phyloP scores from a whole-genome alignment of 1,284 basidiomycete species.

The Cutaneotrichosporon curvatum region DNA sequence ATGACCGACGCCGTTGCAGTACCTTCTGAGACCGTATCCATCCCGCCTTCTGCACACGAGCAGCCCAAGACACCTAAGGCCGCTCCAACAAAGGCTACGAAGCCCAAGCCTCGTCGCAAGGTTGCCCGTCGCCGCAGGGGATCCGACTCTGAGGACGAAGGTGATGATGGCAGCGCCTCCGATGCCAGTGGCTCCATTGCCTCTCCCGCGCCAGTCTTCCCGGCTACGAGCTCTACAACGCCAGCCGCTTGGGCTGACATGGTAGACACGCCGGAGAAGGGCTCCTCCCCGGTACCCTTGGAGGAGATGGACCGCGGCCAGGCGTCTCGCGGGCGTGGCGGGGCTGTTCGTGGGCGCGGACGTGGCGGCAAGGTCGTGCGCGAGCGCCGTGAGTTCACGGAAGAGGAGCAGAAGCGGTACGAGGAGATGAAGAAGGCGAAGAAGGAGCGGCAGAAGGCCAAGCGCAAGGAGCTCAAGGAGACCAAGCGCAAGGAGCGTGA shows the following conservation, averaged over 20 bases:
- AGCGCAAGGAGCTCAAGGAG: slow-evolving; percentile 26
- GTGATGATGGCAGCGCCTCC: slow-evolving; percentile 2
- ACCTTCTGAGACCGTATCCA: background rate
- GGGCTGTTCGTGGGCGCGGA: slow-evolving; percentile 1
- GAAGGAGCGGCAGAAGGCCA: slow-evolving; percentile 33
- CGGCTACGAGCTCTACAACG: slow-evolving; percentile 23
- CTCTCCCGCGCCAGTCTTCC: slow-evolving; percentile 16
- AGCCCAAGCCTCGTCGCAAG: slow-evolving; percentile 9
- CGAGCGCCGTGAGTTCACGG: slow-evolving; percentile 26
- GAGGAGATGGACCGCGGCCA: slow-evolving; percentile 22
- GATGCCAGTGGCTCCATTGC: background rate
- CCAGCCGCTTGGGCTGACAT: slow-evolving; percentile 29
- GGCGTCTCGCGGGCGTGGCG: slow-evolving; percentile 1
- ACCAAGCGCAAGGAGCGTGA: slow-evolving; percentile 9
- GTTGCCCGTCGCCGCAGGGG: slow-evolving; percentile 12
- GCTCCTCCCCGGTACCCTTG: slow-evolving; percentile 18
- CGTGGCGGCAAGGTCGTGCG: slow-evolving; percentile 13
- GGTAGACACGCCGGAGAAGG: slow-evolving; percentile 2
- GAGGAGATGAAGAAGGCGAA: slow-evolving; percentile 24
- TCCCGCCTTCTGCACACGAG: background rate
- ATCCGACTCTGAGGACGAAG: slow-evolving; percentile 9
- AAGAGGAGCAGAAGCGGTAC: slow-evolving; percentile 22
- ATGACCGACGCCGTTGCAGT: slow-evolving; percentile 11
- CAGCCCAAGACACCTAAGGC: background rate
- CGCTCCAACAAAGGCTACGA: slow-evolving; percentile 1